Evolutionary conservation across 495 filamentous ascomycete genomes (phyloP).

Genomic region (Penicillium bovifimosum): DNA sequence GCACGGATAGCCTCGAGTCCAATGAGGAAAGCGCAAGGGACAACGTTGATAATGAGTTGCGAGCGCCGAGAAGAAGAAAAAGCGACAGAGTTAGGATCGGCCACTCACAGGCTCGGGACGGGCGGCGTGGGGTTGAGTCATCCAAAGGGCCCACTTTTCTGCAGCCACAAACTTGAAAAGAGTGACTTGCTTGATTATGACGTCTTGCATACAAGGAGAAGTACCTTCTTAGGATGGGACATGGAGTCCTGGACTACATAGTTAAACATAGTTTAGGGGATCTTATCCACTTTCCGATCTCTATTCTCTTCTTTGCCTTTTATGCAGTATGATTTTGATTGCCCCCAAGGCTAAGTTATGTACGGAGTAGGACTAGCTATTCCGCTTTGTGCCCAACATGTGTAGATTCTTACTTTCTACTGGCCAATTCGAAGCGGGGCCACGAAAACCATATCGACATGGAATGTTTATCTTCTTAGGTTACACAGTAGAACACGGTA

Average conservation of each 20-base stretch:
- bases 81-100: constrained; percentile 9
- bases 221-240: background rate
- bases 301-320: background rate
- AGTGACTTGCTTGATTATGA: constrained; percentile 3
- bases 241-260: background rate
- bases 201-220: background rate
- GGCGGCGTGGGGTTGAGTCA: constrained; percentile 34
- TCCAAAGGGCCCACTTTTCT: constrained; percentile 15
- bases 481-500: constrained; percentile 5
- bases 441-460: background rate
- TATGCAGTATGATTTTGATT: background rate
- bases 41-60: constrained; percentile 19
- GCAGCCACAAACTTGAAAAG: background rate
- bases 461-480: constrained; percentile 1
- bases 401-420: background rate
- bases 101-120: constrained; percentile 29
- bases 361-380: background rate
- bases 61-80: constrained; percentile 17
- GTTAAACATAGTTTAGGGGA: background rate
- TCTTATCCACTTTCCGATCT: background rate
- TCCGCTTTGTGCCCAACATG: background rate
- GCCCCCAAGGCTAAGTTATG: background rate
- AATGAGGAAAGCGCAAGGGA: constrained; percentile 25
- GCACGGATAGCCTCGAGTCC: constrained; percentile 10
- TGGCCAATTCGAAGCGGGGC: constrained; percentile 2